Percentiles rank a stretch among this genome's conserved stretches.
These are phyloP conservation scores for Boletales sp. DNA, from an alignment of 768 basidiomycete genomes.

Conservation along the genomic window DNA sequence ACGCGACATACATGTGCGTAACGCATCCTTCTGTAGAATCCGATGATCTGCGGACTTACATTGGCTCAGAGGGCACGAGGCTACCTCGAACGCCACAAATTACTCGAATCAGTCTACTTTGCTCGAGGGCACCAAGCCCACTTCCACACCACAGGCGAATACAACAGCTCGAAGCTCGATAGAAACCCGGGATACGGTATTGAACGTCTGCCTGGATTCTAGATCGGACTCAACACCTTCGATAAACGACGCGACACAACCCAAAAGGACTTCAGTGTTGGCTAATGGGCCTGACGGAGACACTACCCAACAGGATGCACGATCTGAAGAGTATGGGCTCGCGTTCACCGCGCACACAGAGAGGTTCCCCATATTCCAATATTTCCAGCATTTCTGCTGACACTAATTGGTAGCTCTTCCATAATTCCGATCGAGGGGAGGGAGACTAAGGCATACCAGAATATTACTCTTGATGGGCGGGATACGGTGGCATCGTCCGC, in stretches of 20 bases:
- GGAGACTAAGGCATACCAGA: too few relatives aligned
- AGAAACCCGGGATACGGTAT: not conserved
- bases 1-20: constrained; percentile 5
- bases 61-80: not conserved
- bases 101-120: not conserved
- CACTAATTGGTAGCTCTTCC: not conserved
- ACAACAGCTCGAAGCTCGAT: not conserved
- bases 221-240: not conserved
- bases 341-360: not conserved
- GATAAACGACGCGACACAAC: too few relatives aligned
- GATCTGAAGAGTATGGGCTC: not conserved
- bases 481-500: not conserved
- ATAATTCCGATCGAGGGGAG: not conserved
- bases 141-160: not conserved
- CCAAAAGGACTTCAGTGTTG: too few relatives aligned
- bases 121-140: not conserved
- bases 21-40: not conserved
- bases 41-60: not conserved
- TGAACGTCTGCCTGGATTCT: not conserved
- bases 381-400: not conserved
- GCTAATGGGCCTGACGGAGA: too few relatives aligned
- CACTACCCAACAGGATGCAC: too few relatives aligned
- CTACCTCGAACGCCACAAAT: not conserved
- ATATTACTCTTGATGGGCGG: not conserved
- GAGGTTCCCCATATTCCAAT: not conserved